Evolutionary conservation across 2,329 filamentous ascomycete species (phyloP).

Genomic region (Hymenoscyphus fructigenus): DNA sequence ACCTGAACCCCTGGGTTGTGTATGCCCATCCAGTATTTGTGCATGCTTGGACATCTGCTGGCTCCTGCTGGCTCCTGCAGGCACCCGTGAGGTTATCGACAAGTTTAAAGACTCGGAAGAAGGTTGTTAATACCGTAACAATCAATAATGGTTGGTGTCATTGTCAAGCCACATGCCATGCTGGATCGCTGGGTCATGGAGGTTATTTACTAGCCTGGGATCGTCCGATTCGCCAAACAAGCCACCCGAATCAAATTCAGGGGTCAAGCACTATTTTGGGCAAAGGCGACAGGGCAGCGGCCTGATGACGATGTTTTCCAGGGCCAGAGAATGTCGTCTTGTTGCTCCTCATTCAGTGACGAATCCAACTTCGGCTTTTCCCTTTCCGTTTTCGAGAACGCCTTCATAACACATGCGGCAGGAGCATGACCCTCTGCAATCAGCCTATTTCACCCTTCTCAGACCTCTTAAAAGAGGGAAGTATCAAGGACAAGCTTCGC

Average conservation of each 20-base stretch:
- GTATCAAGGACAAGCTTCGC: background rate
- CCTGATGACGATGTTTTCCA: background rate
- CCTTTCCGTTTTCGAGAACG: background rate
- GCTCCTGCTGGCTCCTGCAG: background rate
- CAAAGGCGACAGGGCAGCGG: background rate
- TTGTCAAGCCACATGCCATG: background rate
- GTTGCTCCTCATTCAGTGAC: background rate
- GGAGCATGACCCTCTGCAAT: background rate
- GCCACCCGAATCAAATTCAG: background rate
- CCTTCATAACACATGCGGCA: background rate
- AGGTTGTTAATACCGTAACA: background rate
- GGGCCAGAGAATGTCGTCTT: background rate
- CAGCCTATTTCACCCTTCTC: conserved; percentile 1
- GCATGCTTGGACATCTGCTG: background rate
- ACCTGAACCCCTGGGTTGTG: background rate
- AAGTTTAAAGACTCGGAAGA: background rate
- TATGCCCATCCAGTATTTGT: background rate
- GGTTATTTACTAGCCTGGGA: background rate
- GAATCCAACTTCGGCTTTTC: background rate
- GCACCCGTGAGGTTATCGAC: conserved; percentile 1
- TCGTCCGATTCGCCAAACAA: background rate
- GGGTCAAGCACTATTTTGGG: background rate
- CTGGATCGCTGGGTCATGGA: background rate
- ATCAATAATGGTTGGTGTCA: background rate
- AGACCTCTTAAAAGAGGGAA: background rate